Base-by-base conservation (phyloP, 371 early-diverging fungal species). In the Actinomucor elegans region DNA sequence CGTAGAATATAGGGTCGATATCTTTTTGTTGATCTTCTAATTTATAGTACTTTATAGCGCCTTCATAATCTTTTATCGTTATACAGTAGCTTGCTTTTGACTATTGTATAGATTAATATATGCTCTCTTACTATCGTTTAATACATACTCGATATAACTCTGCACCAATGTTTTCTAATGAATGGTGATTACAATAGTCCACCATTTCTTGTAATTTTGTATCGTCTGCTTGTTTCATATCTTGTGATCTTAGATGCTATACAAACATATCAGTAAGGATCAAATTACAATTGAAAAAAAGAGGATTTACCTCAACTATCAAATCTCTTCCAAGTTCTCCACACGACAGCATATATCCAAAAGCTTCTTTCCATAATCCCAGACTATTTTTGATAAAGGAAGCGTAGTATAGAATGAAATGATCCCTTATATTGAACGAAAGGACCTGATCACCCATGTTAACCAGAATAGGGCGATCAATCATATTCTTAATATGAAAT, bases 181-280 rank as follows among this genome's bases (percentile, higher is more conserved):
- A 35, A 32, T 49, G 37, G 11, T 50, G 11, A 12, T 23, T 37
- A 38, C 60, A 54, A 6, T 44, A 40, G 4, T 43, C 37, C 15
- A 55, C 49, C 1, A 55, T 26, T 23, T 37, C 33, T 20, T 49
- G 10, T 26, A 60, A 7, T 15, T 11, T 35, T 27, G 11, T 12
- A 28, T 52, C 42, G 12, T 59, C 48, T 12, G 34, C 23, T 21
- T n/a, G n/a, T n/a, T 42, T 24, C n/a, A 48, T 32, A 18, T 60
- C 40, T n/a, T n/a, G n/a, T n/a, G n/a, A n/a, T n/a, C 26, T 29
- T 20, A 60, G 24, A 37, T 49, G 45, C 60, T 60, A 44, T 9
- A 15, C 11, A 34, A n/a, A n/a, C n/a, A n/a, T n/a, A n/a, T n/a
- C n/a, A n/a, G n/a, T n/a, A n/a, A n/a, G n/a, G n/a, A n/a, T n/a